These are phyloP conservation scores for Tricholoma terreum DNA, from an alignment of 768 basidiomycete species.

Conservation along the genomic window DNA sequence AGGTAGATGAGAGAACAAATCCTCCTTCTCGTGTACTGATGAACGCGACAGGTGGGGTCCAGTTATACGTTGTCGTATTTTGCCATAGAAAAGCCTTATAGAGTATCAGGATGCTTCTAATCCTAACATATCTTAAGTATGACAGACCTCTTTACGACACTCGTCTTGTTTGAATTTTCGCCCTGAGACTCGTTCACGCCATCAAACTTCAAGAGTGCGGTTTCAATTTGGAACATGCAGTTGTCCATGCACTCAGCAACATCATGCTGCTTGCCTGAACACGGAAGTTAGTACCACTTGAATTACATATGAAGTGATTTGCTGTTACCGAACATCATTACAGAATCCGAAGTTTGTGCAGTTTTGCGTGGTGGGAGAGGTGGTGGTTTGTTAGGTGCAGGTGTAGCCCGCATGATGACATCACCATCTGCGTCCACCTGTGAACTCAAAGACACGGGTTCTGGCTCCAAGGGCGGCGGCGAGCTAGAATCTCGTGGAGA, in stretches of 20 bases:
- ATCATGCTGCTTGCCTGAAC: slow-evolving; percentile 89
- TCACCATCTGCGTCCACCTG: slow-evolving; percentile 29
- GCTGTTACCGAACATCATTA: slow-evolving; percentile 85
- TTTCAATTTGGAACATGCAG: slow-evolving; percentile 98
- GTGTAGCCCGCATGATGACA: slow-evolving; percentile 30
- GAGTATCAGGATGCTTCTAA: neutral
- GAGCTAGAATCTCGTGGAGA: slow-evolving; percentile 26
- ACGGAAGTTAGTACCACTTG: neutral
- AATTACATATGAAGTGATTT: neutral
- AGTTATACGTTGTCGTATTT: slow-evolving; percentile 57
- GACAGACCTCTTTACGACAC: slow-evolving; percentile 77
- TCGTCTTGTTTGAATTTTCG: slow-evolving; percentile 55
- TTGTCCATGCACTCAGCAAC: slow-evolving; percentile 99
- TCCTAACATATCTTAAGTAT: neutral
- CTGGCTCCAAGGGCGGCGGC: slow-evolving; percentile 27
- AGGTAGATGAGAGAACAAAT: slow-evolving; percentile 90
- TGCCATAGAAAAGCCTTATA: slow-evolving; percentile 78
- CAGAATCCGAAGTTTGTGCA: slow-evolving; percentile 58
- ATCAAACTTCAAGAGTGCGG: slow-evolving; percentile 78
- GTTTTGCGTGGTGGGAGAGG: slow-evolving; percentile 55
- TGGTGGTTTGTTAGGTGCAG: slow-evolving; percentile 41
- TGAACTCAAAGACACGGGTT: slow-evolving; percentile 31
- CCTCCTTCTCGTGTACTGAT: slow-evolving; percentile 81
- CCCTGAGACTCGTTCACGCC: slow-evolving; percentile 40
- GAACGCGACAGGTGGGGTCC: slow-evolving; percentile 40